phyloP scores from a whole-genome alignment of 805 yeast genomes.

The Candida gorgasii region DNA sequence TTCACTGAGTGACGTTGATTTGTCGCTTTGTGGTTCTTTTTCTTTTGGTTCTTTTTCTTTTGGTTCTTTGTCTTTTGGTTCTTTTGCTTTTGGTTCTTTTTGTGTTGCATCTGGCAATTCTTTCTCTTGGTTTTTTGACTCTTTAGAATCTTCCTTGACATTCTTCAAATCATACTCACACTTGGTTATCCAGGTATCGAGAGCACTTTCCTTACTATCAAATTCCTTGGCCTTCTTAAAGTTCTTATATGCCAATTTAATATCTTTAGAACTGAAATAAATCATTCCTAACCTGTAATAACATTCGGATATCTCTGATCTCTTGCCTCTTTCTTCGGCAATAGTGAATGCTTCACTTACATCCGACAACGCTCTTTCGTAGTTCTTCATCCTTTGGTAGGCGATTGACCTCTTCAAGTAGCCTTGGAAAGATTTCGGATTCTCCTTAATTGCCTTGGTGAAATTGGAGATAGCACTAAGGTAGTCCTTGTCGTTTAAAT shows the following conservation, averaged over 20 bases:
- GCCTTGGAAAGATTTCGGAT: slow-evolving; percentile 49
- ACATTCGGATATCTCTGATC: slow-evolving; percentile 47
- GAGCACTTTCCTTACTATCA: slow-evolving; percentile 47
- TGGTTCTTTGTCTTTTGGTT: background rate
- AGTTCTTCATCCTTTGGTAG: slow-evolving; percentile 47
- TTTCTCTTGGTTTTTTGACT: too few relatives aligned
- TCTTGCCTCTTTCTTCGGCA: slow-evolving; percentile 48
- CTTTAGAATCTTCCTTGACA: slow-evolving; percentile 7
- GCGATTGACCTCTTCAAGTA: slow-evolving; percentile 50
- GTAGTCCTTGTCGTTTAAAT: slow-evolving; percentile 34
- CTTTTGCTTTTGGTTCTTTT: background rate
- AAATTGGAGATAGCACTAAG: slow-evolving; percentile 45
- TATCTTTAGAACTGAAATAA: slow-evolving; percentile 45
- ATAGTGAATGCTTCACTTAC: slow-evolving; percentile 45
- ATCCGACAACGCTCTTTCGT: slow-evolving; percentile 49
- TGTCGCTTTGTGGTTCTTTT: background rate
- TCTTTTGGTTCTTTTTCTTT: background rate
- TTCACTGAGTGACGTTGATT: slow-evolving; percentile 30
- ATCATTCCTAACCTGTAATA: slow-evolving; percentile 51
- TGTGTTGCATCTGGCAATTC: too few relatives aligned
- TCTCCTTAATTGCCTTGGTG: slow-evolving; percentile 40
- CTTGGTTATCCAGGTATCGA: slow-evolving; percentile 49
- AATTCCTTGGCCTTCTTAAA: slow-evolving; percentile 44
- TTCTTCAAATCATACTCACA: slow-evolving; percentile 10
- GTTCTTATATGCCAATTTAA: slow-evolving; percentile 39